A percentile compares a stretch with the other conserved stretches of the same genome.
phyloP scores from a whole-genome alignment of 2,329 filamentous ascomycete species.

The Xylaria sp. region DNA sequence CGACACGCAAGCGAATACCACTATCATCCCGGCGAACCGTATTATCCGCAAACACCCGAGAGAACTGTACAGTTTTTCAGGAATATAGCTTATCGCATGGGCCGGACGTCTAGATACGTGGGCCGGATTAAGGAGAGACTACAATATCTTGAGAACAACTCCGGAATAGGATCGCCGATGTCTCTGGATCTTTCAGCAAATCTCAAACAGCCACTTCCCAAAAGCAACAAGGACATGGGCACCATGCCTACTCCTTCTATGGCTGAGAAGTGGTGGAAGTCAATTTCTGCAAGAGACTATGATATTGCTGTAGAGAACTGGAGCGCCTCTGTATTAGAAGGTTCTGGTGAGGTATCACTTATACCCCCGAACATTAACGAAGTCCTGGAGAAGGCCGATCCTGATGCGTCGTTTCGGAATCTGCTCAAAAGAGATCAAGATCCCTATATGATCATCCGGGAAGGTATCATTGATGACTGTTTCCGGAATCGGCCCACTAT shows the following conservation, averaged over 20 bases:
- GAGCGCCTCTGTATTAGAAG: conserved; percentile 38
- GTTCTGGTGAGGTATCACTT: conserved; percentile 42
- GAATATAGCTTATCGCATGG: conserved; percentile 55
- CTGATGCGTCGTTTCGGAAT: conserved; percentile 38
- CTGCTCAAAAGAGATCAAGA: conserved; percentile 31
- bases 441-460: conserved; percentile 50
- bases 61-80: conserved; percentile 48
- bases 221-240: neutral
- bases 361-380: conserved; percentile 42
- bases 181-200: conserved; percentile 33
- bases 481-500: conserved; percentile 57
- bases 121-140: conserved; percentile 41
- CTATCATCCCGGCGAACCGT: conserved; percentile 16
- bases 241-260: neutral
- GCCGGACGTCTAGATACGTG: conserved; percentile 49
- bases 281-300: conserved; percentile 39
- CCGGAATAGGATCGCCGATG: neutral
- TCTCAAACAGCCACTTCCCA: conserved; percentile 34
- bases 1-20: neutral
- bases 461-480: conserved; percentile 57
- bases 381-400: conserved; percentile 51
- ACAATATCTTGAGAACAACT: conserved; percentile 29
- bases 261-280: conserved; percentile 39
- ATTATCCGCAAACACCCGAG: conserved; percentile 39
- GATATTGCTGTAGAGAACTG: conserved; percentile 38